Base-by-base conservation (phyloP, 495 filamentous ascomycete species). In the Penicillium samsonianum region DNA sequence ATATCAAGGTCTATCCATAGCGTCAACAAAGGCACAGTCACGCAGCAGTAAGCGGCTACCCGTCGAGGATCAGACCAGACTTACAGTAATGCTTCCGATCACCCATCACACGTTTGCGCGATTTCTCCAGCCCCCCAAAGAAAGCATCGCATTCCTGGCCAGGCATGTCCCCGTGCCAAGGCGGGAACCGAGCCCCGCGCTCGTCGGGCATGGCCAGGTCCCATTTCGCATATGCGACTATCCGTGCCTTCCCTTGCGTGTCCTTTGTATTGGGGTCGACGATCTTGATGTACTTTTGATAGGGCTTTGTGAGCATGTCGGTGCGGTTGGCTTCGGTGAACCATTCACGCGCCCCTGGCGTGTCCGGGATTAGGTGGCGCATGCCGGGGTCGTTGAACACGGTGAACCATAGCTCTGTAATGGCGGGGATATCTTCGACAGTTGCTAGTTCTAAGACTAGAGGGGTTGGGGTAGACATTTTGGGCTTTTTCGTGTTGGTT, bases 1-100 rank as follows among this genome's bases (percentile, higher is more conserved):
- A 79, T 74, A 59, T 81, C 74, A 33, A 85, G 76, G 45, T 72
- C 73, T 76, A 17, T n/a, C 30, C 33, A 37, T 19, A 16, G 16
- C 1, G 23, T 53, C 14, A 41, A 46, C 26, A 46, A 35, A n/a
- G n/a, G n/a, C n/a, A 41, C 28, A 49, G 30, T 11, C 2, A 31
- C 28, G 31, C 14, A 44, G 25, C n/a, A 58, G 4, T 30, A 4
- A 33, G 26, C 37, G 19, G 33, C 11, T 28, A 19, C 11, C 16
- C 6, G 7, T 38, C 11, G 12, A 30, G 2, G 2, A 50, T 22
- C n/a, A n/a, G 23, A 25, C 4, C 2, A 8, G 8, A 40, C 57
- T 37, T 51, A 71, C 68, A 71, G 17, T 55, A 65, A 57, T 71
- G 60, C 47, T 62, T 68, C 40, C 41, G n/a, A 55, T 64, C 62